Conservation (phyloP, 495 filamentous ascomycete species). For the Mytilinidion resinicola region DNA sequence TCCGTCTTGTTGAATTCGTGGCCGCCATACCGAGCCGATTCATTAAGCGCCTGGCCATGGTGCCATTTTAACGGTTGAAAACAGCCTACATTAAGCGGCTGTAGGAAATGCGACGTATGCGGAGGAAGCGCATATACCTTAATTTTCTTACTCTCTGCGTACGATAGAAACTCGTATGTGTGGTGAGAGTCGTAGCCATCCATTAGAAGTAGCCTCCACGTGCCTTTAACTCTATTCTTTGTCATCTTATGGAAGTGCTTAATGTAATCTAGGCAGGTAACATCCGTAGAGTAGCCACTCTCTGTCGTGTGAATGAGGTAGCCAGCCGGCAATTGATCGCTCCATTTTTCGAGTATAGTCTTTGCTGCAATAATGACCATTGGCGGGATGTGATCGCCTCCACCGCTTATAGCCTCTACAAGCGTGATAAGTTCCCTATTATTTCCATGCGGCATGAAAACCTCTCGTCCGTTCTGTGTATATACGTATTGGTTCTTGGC, state of each 20-base stretch:
- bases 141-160: slow-evolving; percentile 15
- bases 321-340: too few species aligned
- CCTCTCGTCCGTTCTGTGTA: too few species aligned
- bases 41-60: not conserved
- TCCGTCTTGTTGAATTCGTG: not conserved
- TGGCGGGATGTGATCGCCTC: too few species aligned
- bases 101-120: slow-evolving; percentile 16
- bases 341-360: too few species aligned
- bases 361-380: too few species aligned
- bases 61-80: slow-evolving; percentile 21
- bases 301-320: too few species aligned
- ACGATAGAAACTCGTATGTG: slow-evolving; percentile 14
- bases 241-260: not conserved
- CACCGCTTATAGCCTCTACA: too few species aligned
- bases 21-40: not conserved
- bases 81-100: slow-evolving; percentile 20
- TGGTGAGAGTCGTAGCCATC: slow-evolving; percentile 14
- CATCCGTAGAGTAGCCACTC: too few species aligned
- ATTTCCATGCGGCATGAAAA: too few species aligned
- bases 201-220: slow-evolving; percentile 5
- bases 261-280: too few species aligned
- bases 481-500: too few species aligned
- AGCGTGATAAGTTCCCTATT: too few species aligned
- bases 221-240: not conserved
- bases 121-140: slow-evolving; percentile 14